Evolutionary conservation across 2,329 filamentous ascomycete species (phyloP).

Genomic region (Penicillium sp.): DNA sequence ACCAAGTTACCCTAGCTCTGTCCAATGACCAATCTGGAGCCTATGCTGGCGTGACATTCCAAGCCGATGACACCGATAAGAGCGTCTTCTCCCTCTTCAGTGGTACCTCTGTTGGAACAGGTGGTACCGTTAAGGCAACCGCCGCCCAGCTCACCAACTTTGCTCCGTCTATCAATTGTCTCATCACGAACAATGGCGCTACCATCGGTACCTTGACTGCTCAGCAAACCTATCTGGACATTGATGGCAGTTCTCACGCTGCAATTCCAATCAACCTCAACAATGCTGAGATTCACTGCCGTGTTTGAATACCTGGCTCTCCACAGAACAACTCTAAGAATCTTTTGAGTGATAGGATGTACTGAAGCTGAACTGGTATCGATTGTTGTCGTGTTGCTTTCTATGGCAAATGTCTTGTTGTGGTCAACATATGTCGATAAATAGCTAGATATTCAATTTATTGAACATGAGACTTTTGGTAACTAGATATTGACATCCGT

Average conservation of each 20-base stretch:
- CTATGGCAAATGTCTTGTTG: background rate
- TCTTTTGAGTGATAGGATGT: no score
- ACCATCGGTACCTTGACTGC: constrained; percentile 8
- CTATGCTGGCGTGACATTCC: constrained; percentile 5
- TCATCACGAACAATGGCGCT: constrained; percentile 11
- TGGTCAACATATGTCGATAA: background rate
- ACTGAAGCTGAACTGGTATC: background rate
- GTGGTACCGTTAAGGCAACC: constrained; percentile 12
- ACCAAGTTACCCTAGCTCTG: constrained; percentile 10
- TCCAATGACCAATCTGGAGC: constrained; percentile 17
- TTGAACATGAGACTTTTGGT: background rate
- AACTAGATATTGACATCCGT: background rate
- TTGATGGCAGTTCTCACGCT: constrained; percentile 11
- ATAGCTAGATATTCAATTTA: background rate
- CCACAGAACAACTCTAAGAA: no score
- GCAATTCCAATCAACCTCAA: constrained; percentile 11
- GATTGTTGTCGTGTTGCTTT: background rate
- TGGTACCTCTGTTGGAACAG: constrained; percentile 10
- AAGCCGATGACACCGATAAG: constrained; percentile 9
- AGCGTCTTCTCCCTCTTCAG: constrained; percentile 7
- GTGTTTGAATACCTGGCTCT: background rate
- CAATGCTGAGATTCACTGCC: constrained; percentile 8
- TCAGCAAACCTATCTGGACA: constrained; percentile 9
- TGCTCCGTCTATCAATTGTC: constrained; percentile 10
- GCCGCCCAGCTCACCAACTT: constrained; percentile 14